Conservation (phyloP, 2,329 filamentous ascomycete genomes). For the Trichoderma sp. region DNA sequence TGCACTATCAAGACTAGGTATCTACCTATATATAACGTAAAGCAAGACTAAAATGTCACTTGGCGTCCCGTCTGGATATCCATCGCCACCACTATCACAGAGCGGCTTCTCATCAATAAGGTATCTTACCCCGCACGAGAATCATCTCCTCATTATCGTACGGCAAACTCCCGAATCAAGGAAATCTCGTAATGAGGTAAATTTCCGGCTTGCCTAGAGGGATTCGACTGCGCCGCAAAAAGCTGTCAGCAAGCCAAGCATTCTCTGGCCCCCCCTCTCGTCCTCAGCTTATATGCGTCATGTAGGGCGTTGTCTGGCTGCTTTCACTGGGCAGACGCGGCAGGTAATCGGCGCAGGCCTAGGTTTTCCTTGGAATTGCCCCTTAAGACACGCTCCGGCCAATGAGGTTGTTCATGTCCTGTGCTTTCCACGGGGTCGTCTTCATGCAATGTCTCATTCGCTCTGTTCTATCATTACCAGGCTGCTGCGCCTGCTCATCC, state of each 20-base stretch:
- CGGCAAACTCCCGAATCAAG: too few relatives aligned
- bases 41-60: background rate
- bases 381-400: background rate
- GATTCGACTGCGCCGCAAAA: conserved; percentile 1
- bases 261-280: background rate
- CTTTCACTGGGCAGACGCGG: conserved; percentile 6
- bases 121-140: conserved; percentile 18
- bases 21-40: background rate
- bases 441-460: conserved; percentile 15
- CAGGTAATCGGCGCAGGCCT: conserved; percentile 4
- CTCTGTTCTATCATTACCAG: background rate
- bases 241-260: conserved; percentile 5
- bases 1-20: too few relatives aligned
- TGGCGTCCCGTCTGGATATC: background rate
- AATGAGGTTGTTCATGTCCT: background rate
- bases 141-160: background rate
- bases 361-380: background rate
- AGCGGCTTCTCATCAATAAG: background rate
- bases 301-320: conserved; percentile 1
- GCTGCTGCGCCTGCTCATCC: conserved; percentile 4
- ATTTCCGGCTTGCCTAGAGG: conserved; percentile 4
- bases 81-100: conserved; percentile 21
- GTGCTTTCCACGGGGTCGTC: background rate
- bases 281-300: conserved; percentile 15
- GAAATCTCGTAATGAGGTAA: background rate